Base-by-base conservation (phyloP, 352 stramenopile genomes). In the Globisporangium spinosum region DNA sequence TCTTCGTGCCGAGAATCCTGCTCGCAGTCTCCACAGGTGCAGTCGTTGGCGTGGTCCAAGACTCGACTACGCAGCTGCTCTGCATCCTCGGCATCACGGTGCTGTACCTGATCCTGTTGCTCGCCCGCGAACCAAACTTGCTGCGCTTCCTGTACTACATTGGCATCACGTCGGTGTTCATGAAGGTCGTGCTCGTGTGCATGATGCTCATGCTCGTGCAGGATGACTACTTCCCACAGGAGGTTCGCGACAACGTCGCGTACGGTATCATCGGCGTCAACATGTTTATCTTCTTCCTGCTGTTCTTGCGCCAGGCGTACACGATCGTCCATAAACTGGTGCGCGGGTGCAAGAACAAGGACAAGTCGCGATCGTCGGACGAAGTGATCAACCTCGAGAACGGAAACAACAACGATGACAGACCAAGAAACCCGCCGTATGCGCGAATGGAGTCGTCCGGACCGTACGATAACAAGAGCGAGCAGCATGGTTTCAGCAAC, bases 241-340 rank as follows among this genome's bases (percentile, higher is more conserved):
- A 32, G 12, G 77, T 94, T 43, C 86, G 88, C 20, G 85, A 96
- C 68, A 93, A 93, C 55, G 85, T 93, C 58, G 77, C 88, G 17
- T 96, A 96, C 64, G 88, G 75, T 22, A 94, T 96, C 74, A 92
- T 96, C 54, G 85, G 82, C 43, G 74, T 92, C 62, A 93, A 93
- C 67, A 83, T 92, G 47, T 89, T 91, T 59, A 86, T 94, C 67
- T 95, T 94, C 72, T 83, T 86, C 29, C 67, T 95, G 53, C 73
- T 95, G 2, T 90, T 95, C 64, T 55, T 92, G 25, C 84, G 87
- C 1, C 87, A 95, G 71, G 75, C 78, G 17, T 95, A 93, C 77
- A 77, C 86, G 29, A 91, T 91, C 66, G 73, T 89, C 34, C 81
- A 85, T 69, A 94, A 94, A 65, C 67, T 93, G 22, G 60, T 84